These are phyloP conservation scores for Citeromyces hawaiiensis DNA, from an alignment of 1,139 yeast genomes.

Conservation along the genomic window DNA sequence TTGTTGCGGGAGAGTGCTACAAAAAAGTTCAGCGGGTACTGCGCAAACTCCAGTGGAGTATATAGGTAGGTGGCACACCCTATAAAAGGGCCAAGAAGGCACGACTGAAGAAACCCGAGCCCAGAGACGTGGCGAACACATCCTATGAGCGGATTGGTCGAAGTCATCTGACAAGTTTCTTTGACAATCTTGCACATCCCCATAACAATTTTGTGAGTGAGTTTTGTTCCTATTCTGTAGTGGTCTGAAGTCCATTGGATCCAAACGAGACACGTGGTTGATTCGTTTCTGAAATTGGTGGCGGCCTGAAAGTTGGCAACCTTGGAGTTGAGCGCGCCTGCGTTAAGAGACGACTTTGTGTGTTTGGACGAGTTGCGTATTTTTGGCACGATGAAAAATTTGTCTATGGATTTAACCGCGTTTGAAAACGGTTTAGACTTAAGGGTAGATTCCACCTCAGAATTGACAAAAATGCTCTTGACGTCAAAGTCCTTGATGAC, in stretches of 20 bases:
- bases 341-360: slow-evolving; percentile 37
- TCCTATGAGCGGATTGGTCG: slow-evolving; percentile 65
- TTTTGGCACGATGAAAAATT: slow-evolving; percentile 31
- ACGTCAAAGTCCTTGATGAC: slow-evolving; percentile 62
- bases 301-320: slow-evolving; percentile 33
- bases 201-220: slow-evolving; percentile 48
- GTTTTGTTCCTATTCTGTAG: slow-evolving; percentile 43
- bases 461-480: slow-evolving; percentile 62
- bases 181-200: slow-evolving; percentile 81
- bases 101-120: slow-evolving; percentile 76
- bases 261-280: slow-evolving; percentile 24
- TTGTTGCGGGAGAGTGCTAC: slow-evolving; percentile 62
- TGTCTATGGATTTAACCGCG: slow-evolving; percentile 40
- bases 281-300: slow-evolving; percentile 26
- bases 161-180: slow-evolving; percentile 78
- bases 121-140: slow-evolving; percentile 82
- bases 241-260: slow-evolving; percentile 57
- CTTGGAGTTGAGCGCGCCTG: slow-evolving; percentile 26
- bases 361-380: slow-evolving; percentile 59
- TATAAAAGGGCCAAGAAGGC: slow-evolving; percentile 68
- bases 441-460: slow-evolving; percentile 57
- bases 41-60: slow-evolving; percentile 67
- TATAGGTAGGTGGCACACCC: slow-evolving; percentile 80
- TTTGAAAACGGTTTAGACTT: slow-evolving; percentile 60
- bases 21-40: slow-evolving; percentile 64